A percentile compares a stretch with the other conserved stretches of the same genome.
Evolutionary conservation across 257 asterid species (phyloP).

Genomic region (Plantago ovata): DNA sequence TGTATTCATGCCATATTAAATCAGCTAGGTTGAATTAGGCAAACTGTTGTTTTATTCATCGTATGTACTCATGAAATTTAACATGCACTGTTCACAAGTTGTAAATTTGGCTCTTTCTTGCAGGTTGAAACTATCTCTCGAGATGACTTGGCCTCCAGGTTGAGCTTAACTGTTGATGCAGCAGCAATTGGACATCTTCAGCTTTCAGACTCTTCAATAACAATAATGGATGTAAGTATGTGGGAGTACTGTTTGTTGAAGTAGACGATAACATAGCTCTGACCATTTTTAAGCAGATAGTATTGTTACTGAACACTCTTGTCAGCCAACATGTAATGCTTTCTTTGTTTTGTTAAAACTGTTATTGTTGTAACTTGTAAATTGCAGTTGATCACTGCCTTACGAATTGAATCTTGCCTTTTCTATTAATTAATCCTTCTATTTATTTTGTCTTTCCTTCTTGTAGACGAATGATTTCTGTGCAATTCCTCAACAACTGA

Average conservation of each 20-base stretch:
- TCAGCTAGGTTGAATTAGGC: not conserved
- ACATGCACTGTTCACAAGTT: constrained; percentile 14
- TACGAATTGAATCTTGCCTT: constrained; percentile 14
- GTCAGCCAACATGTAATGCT: not conserved
- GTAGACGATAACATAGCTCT: too few species aligned
- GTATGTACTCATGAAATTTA: constrained; percentile 5
- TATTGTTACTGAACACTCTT: too few species aligned
- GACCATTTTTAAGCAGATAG: too few species aligned
- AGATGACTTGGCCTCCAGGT: constrained; percentile 92
- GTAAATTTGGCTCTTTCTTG: constrained; percentile 21
- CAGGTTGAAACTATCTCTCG: constrained; percentile 87
- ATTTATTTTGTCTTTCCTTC: constrained; percentile 20
- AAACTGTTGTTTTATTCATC: constrained; percentile 1
- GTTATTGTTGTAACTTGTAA: not conserved
- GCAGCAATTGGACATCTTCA: constrained; percentile 79
- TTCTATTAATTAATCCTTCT: not conserved
- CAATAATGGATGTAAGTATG: constrained; percentile 84
- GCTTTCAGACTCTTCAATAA: constrained; percentile 78
- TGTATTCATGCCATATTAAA: not conserved
- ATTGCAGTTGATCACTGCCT: not conserved
- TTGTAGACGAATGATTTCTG: constrained; percentile 87
- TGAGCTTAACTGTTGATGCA: constrained; percentile 74
- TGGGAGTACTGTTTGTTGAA: too few species aligned
- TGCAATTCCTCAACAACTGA: constrained; percentile 79
- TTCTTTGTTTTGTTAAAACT: constrained; percentile 6